These are phyloP conservation scores for Chalciporus pseudorubinellus DNA, from an alignment of 768 basidiomycete species.

Conservation along the genomic window DNA sequence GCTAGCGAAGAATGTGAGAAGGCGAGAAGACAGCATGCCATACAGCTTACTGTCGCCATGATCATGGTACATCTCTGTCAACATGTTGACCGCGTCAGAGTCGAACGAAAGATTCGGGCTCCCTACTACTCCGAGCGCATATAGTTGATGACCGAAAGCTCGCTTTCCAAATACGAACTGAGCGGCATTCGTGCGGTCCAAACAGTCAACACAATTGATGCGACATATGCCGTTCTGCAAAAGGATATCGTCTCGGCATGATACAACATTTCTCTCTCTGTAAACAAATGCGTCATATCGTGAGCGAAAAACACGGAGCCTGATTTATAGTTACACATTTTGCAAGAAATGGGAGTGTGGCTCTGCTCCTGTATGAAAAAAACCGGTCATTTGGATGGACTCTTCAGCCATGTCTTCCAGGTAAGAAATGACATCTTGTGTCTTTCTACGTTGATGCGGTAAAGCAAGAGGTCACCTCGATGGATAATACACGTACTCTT, in stretches of 20 bases:
- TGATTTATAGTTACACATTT: slow-evolving; percentile 34
- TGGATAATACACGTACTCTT: slow-evolving; percentile 58
- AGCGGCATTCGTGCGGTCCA: slow-evolving; percentile 94
- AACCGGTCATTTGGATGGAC: slow-evolving; percentile 83
- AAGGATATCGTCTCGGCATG: slow-evolving; percentile 65
- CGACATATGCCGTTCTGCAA: slow-evolving; percentile 92
- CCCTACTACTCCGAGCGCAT: slow-evolving; percentile 87
- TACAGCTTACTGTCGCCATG: slow-evolving; percentile 82
- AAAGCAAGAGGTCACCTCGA: neutral
- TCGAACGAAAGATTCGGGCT: slow-evolving; percentile 86
- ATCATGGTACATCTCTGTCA: slow-evolving; percentile 99
- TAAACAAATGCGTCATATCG: neutral
- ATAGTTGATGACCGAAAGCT: slow-evolving; percentile 91
- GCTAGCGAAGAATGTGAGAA: slow-evolving; percentile 43
- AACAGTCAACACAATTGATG: slow-evolving; percentile 95
- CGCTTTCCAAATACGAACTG: slow-evolving; percentile 97
- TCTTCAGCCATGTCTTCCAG: slow-evolving; percentile 95
- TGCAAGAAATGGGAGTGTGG: slow-evolving; percentile 71
- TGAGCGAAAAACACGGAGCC: neutral
- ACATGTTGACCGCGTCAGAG: slow-evolving; percentile 92
- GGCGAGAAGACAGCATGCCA: neutral
- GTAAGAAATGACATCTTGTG: slow-evolving; percentile 93
- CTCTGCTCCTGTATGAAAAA: slow-evolving; percentile 93
- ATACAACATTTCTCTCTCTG: slow-evolving; percentile 27
- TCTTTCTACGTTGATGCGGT: slow-evolving; percentile 56